phyloP scores from a whole-genome alignment of 352 stramenopile genomes.

The Phytophthora multivora region DNA sequence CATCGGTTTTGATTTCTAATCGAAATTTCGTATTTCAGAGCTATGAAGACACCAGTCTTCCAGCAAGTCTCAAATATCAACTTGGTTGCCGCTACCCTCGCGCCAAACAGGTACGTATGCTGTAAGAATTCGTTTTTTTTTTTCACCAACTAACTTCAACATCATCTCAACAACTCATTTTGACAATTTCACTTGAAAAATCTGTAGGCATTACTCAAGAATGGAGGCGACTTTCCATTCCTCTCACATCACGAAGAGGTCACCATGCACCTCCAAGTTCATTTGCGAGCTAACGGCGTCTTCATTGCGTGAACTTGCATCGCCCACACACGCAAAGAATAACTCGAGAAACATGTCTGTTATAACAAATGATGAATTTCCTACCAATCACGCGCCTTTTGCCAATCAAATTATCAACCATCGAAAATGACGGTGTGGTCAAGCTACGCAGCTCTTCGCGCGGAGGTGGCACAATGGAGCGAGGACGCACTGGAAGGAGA shows the following conservation, averaged over 20 bases:
- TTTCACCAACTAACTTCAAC: neutral
- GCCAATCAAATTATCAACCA: slow-evolving; percentile 15
- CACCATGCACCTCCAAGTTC: slow-evolving; percentile 77
- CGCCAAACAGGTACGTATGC: slow-evolving; percentile 51
- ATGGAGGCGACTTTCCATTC: slow-evolving; percentile 70
- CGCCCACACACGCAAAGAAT: too few relatives aligned
- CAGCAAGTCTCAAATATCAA: slow-evolving; percentile 42
- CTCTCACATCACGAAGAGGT: slow-evolving; percentile 78
- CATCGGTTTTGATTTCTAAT: neutral
- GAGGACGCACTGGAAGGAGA: slow-evolving; percentile 30
- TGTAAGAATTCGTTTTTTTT: neutral
- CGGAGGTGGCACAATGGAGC: slow-evolving; percentile 34
- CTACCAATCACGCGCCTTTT: slow-evolving; percentile 22
- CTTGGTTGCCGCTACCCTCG: slow-evolving; percentile 49
- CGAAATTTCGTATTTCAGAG: slow-evolving; percentile 31
- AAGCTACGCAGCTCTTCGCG: slow-evolving; percentile 54
- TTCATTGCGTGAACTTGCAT: slow-evolving; percentile 40
- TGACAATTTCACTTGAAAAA: neutral
- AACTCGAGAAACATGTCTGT: slow-evolving; percentile 2
- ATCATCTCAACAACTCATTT: neutral
- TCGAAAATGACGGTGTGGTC: slow-evolving; percentile 46
- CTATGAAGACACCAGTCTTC: slow-evolving; percentile 62
- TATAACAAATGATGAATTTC: slow-evolving; percentile 18
- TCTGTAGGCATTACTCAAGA: slow-evolving; percentile 66
- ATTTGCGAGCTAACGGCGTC: slow-evolving; percentile 59